These are phyloP conservation scores for Theobroma grandiflorum DNA, from an alignment of 441 rosid species.

Conservation along the genomic window DNA sequence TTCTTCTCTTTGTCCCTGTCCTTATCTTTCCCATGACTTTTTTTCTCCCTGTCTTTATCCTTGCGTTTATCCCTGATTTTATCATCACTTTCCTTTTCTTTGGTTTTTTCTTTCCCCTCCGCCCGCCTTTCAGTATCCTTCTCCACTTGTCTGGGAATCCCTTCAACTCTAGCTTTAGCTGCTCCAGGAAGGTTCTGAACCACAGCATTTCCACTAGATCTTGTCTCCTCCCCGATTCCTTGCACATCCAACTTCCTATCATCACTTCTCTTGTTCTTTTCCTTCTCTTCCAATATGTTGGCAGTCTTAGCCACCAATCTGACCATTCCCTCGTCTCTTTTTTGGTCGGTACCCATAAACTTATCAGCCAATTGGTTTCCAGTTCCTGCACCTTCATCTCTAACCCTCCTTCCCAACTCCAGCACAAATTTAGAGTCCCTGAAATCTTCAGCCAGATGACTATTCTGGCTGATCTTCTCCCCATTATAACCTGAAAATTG, in stretches of 20 bases:
- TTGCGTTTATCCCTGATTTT: slow-evolving; percentile 40
- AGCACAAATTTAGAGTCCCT: slow-evolving; percentile 37
- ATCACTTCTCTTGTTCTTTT: slow-evolving; percentile 38
- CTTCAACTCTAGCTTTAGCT: slow-evolving; percentile 31
- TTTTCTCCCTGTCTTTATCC: slow-evolving; percentile 33
- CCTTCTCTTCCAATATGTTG: slow-evolving; percentile 32
- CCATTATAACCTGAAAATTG: slow-evolving; percentile 35
- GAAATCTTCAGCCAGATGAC: slow-evolving; percentile 28
- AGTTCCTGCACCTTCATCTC: slow-evolving; percentile 43
- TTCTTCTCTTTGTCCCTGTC: slow-evolving; percentile 37
- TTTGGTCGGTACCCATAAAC: slow-evolving; percentile 19
- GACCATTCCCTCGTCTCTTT: slow-evolving; percentile 38
- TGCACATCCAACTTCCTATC: slow-evolving; percentile 35
- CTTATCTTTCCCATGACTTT: slow-evolving; percentile 37
- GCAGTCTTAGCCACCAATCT: slow-evolving; percentile 34
- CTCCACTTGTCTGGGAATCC: slow-evolving; percentile 33
- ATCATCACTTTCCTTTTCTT: slow-evolving; percentile 40
- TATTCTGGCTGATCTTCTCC: slow-evolving; percentile 38
- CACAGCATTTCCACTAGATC: slow-evolving; percentile 32
- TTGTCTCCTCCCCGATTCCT: slow-evolving; percentile 35
- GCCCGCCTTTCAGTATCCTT: slow-evolving; percentile 29
- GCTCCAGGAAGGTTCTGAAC: slow-evolving; percentile 30
- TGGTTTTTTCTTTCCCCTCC: slow-evolving; percentile 43
- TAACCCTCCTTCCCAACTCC: slow-evolving; percentile 41
- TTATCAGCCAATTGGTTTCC: slow-evolving; percentile 37